phyloP scores from a whole-genome alignment of 768 basidiomycete species.

The Crucibulum laeve region DNA sequence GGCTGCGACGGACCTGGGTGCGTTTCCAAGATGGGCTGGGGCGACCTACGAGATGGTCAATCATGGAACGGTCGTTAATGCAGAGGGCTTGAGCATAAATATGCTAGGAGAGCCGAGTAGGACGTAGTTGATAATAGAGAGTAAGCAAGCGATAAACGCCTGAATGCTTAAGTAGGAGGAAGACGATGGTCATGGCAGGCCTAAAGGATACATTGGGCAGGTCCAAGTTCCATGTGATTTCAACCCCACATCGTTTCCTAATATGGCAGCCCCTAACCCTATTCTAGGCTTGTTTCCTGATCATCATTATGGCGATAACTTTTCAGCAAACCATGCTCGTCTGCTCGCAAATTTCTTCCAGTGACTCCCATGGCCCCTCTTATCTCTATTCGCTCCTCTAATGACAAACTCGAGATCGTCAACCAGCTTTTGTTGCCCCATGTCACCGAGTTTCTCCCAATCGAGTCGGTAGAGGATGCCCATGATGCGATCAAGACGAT shows the following conservation, averaged over 20 bases:
- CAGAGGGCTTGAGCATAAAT: slow-evolving; percentile 1
- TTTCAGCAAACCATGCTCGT: neutral
- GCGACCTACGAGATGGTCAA: slow-evolving; percentile 87
- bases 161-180: too few relatives aligned
- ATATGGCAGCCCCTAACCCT: too few relatives aligned
- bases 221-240: neutral
- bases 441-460: slow-evolving; percentile 55
- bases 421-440: slow-evolving; percentile 88
- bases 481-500: slow-evolving; percentile 94
- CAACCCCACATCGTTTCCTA: too few relatives aligned
- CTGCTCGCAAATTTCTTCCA: slow-evolving; percentile 6
- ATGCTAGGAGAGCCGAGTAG: slow-evolving; percentile 2
- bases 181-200: too few relatives aligned
- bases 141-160: too few relatives aligned
- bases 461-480: slow-evolving; percentile 76
- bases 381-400: slow-evolving; percentile 34
- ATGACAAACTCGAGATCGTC: slow-evolving; percentile 69
- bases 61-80: slow-evolving; percentile 47
- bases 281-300: too few relatives aligned
- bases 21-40: slow-evolving; percentile 91
- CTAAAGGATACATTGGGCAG: too few relatives aligned
- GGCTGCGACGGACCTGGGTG: slow-evolving; percentile 50
- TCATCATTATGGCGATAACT: neutral
- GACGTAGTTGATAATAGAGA: slow-evolving; percentile 5
- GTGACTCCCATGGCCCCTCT: slow-evolving; percentile 20